Percentiles rank a stretch among this genome's conserved stretches.
Evolutionary conservation across 495 filamentous ascomycete species (phyloP).

Genomic region (Parmelia sp.): DNA sequence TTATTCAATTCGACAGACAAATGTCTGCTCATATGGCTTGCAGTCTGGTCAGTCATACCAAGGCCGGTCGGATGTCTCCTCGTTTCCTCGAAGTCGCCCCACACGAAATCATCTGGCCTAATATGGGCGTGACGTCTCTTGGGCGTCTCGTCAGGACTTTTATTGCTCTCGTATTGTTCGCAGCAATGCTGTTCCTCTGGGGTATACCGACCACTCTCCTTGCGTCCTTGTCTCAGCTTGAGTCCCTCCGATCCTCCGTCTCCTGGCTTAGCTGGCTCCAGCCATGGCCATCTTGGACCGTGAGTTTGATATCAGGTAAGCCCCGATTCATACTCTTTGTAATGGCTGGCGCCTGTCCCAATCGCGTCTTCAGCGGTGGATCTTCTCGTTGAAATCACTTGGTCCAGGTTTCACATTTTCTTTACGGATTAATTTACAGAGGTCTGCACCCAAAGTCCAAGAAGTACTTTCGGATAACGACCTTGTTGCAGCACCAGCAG

Average conservation of each 20-base stretch:
- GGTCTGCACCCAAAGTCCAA: too few relatives aligned
- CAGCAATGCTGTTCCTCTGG: conserved; percentile 84
- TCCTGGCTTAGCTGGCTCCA: conserved; percentile 67
- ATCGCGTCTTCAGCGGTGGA: background rate
- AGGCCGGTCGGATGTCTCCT: conserved; percentile 90
- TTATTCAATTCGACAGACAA: conserved; percentile 98
- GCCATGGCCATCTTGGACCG: conserved; percentile 54
- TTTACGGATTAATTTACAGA: background rate
- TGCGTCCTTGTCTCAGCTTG: conserved; percentile 71
- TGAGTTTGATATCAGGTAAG: conserved; percentile 78
- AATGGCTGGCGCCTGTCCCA: background rate
- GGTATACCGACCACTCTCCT: conserved; percentile 86
- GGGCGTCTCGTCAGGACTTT: conserved; percentile 70
- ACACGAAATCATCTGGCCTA: conserved; percentile 92
- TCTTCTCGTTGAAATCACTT: background rate
- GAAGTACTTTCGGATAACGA: too few relatives aligned
- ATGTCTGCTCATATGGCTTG: conserved; percentile 97
- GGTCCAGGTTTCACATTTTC: background rate
- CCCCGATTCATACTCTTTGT: conserved; percentile 46
- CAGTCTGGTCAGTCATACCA: conserved; percentile 82
- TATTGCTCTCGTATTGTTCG: conserved; percentile 58
- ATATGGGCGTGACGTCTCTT: conserved; percentile 95
- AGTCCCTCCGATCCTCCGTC: conserved; percentile 58
- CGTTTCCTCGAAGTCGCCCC: conserved; percentile 88
- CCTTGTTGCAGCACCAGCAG: too few relatives aligned